These are phyloP conservation scores for Triglochin maritima DNA, from an alignment of 106 monocot genomes.

Conservation along the genomic window DNA sequence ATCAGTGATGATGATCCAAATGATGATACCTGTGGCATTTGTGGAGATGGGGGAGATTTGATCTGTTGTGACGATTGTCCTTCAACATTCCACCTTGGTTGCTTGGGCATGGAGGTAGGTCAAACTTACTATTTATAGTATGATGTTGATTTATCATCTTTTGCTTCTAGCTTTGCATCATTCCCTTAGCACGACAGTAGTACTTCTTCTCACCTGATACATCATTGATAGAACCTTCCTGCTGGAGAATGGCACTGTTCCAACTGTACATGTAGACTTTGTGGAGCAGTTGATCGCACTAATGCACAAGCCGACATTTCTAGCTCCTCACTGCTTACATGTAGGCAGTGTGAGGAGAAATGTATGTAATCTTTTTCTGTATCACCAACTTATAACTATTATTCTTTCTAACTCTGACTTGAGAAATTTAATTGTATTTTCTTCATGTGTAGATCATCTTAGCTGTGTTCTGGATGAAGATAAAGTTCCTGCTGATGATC, in stretches of 20 bases:
- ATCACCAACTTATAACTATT: not conserved
- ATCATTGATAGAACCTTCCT: slow-evolving; percentile 58
- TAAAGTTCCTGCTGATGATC: slow-evolving; percentile 8
- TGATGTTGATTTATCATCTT: too few species aligned
- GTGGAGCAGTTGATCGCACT: slow-evolving; percentile 28
- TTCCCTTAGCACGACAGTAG: too few species aligned
- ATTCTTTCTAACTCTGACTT: too few species aligned
- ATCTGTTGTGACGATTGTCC: slow-evolving; percentile 17
- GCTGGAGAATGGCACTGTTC: slow-evolving; percentile 67
- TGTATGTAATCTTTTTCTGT: slow-evolving; percentile 27
- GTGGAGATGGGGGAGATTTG: slow-evolving; percentile 18
- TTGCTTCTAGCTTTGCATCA: too few species aligned
- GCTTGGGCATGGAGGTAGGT: slow-evolving; percentile 62
- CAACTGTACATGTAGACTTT: slow-evolving; percentile 79
- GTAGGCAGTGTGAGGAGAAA: slow-evolving; percentile 68
- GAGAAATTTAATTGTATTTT: not conserved
- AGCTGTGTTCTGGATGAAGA: slow-evolving; percentile 49
- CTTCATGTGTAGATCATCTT: slow-evolving; percentile 52
- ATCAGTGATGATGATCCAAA: slow-evolving; percentile 47
- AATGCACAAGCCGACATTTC: not conserved
- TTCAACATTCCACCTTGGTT: slow-evolving; percentile 19
- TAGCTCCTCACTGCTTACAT: slow-evolving; percentile 30
- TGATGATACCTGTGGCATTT: slow-evolving; percentile 43
- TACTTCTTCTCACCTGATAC: not conserved
- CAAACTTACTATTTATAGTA: not conserved